Evolutionary conservation across 2,329 filamentous ascomycete genomes (phyloP), one percentile per base, ranked within the genome.

Genomic region (Diaporthe sp.): DNA sequence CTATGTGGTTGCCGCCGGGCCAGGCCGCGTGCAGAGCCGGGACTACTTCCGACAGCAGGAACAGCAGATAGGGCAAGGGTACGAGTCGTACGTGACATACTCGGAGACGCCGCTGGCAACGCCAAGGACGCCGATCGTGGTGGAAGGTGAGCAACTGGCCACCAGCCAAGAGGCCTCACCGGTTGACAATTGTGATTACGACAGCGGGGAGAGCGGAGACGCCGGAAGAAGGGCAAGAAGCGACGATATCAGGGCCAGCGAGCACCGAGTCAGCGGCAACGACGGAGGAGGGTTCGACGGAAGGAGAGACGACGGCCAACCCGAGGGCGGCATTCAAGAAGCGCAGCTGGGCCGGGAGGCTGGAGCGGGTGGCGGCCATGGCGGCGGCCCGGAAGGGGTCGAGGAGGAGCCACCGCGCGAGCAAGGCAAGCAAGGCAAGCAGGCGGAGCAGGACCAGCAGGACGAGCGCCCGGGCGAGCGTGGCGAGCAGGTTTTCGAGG

Each of bases 131-230:
- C 63, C 63, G 63, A 27, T 27, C 3, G 42, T 66, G 30, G 63
- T 66, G 63, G 44, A 66, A 66, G 63, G 63, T 66, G 63, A 66
- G 63, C 63, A 66, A 66, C 44, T 66, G 63, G 63, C 63, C 63
- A 27, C 63, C 63, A 66, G 63, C 44, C 63, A 66, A 66, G 63
- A 66, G 63, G 63, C 44, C 44, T 51, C 63, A 66, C 63, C 63
- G 63, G 63, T 66, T 66, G 63, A 66, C 63, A 66, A 51, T 65
- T 19, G 42, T 66, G 63, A 66, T 37, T 25, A 37, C 63, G 63
- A 50, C 63, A 66, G 63, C 44, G 44, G 63, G 30, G 63, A 66
- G 13, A 12, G 22, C 44, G 44, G n/a, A 51, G 22, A 51, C 44
- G 63, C 63, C 63, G 59, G 39, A 42, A 30, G 25, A 22, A 32